Conservation (phyloP, 2,329 filamentous ascomycete genomes). For the Fusarium sarcochroum region DNA sequence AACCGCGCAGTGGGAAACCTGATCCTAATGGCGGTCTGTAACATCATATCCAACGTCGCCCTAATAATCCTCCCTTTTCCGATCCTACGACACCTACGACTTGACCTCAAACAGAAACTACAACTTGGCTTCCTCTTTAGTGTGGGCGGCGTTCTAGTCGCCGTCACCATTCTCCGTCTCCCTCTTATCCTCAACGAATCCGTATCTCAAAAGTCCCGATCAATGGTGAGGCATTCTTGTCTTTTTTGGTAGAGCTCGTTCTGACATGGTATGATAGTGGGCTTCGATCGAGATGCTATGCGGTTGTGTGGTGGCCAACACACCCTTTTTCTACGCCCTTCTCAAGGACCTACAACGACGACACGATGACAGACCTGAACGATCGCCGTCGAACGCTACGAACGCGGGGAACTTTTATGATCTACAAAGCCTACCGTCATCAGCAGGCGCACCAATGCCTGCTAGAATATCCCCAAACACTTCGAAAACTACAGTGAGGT, state of each 20-base stretch:
- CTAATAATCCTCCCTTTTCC: conserved; percentile 52
- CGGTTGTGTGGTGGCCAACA: conserved; percentile 52
- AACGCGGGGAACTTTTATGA: conserved; percentile 25
- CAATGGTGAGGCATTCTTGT: conserved; percentile 39
- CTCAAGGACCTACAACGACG: conserved; percentile 47
- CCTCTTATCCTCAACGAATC: conserved; percentile 50
- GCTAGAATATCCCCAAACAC: neutral
- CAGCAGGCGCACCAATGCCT: neutral
- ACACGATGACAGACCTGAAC: conserved; percentile 41
- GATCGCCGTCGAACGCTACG: conserved; percentile 28
- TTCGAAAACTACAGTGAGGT: conserved; percentile 14
- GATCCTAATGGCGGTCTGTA: conserved; percentile 50
- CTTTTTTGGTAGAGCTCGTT: fast-evolving
- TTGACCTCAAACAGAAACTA: conserved; percentile 37
- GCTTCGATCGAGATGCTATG: conserved; percentile 53
- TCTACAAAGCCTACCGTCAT: conserved; percentile 34
- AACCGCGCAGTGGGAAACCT: conserved; percentile 48
- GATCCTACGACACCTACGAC: conserved; percentile 46
- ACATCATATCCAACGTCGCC: conserved; percentile 49
- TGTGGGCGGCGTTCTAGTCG: conserved; percentile 47
- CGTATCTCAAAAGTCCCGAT: conserved; percentile 50
- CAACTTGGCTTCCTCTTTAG: conserved; percentile 48
- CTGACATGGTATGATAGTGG: conserved; percentile 40
- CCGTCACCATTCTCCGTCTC: conserved; percentile 50
- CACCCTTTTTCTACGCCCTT: conserved; percentile 50